phyloP scores from a whole-genome alignment of 228 moss, liverwort and hornwort species.

The Sphagnum fallax region DNA sequence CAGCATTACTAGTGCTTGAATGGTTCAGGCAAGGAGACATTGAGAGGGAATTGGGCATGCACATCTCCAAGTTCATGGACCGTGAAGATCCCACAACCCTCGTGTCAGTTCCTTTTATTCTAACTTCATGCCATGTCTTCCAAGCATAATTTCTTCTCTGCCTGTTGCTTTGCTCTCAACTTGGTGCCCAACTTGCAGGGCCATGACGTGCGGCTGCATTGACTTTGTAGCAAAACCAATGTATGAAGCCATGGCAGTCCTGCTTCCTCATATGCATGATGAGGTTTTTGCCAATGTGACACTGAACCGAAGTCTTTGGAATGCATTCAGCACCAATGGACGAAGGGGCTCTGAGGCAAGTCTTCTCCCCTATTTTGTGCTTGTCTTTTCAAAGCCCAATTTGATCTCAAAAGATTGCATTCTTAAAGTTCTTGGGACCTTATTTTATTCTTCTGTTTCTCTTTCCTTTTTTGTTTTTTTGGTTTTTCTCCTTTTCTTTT shows the following conservation, averaged over 20 bases:
- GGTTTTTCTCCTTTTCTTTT: no score
- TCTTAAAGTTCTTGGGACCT: no score
- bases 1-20: constrained; percentile 73
- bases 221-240: constrained; percentile 98
- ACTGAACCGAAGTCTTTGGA: constrained; percentile 74
- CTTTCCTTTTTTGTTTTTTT: no score
- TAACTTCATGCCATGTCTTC: not conserved
- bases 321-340: constrained; percentile 61
- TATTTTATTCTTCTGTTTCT: no score
- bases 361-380: not conserved
- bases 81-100: constrained; percentile 80
- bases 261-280: constrained; percentile 70
- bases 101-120: constrained; percentile 35
- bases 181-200: constrained; percentile 29
- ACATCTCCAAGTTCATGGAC: constrained; percentile 91
- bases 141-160: not conserved
- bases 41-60: constrained; percentile 81
- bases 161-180: not conserved
- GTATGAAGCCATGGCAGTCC: constrained; percentile 71
- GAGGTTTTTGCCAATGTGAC: constrained; percentile 73
- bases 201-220: constrained; percentile 97
- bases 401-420: no score
- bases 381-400: no score
- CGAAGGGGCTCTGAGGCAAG: constrained; percentile 79
- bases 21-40: constrained; percentile 99